Evolutionary conservation across 306 rosid species (phyloP).

Genomic region (Coriaria nepalensis): DNA sequence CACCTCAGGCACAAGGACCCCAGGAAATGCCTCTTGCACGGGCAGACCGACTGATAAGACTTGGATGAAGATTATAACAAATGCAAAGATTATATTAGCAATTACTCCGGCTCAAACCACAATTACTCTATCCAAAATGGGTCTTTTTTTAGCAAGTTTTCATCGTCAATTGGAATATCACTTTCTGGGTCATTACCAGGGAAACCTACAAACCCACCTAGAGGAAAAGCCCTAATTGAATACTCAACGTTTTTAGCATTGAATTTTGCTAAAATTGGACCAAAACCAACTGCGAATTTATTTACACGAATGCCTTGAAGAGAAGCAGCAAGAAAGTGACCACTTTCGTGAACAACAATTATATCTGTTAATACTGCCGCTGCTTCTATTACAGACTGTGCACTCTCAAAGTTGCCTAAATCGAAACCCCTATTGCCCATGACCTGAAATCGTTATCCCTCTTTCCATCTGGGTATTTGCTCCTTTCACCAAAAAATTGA

Average conservation of each 20-base stretch:
- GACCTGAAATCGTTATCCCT: constrained; percentile 35
- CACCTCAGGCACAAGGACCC: constrained; percentile 85
- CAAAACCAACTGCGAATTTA: constrained; percentile 95
- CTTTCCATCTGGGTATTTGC: constrained; percentile 24
- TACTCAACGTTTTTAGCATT: constrained; percentile 85
- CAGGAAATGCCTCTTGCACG: constrained; percentile 77
- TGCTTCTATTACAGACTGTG: constrained; percentile 81
- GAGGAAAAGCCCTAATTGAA: constrained; percentile 87
- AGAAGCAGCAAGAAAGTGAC: constrained; percentile 91
- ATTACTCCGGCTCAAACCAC: constrained; percentile 96
- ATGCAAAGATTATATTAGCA: constrained; percentile 81
- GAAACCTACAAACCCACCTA: constrained; percentile 96
- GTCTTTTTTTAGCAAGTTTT: constrained; percentile 89
- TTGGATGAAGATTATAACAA: constrained; percentile 69
- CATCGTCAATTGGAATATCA: constrained; percentile 74
- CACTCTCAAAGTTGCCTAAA: constrained; percentile 62
- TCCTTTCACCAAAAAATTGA: constrained; percentile 22
- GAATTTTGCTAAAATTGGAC: constrained; percentile 88
- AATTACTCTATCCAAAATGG: constrained; percentile 70
- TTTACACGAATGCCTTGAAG: constrained; percentile 95
- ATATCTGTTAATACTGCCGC: constrained; percentile 79
- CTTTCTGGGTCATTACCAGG: constrained; percentile 98
- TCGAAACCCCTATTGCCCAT: constrained; percentile 45
- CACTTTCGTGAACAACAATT: constrained; percentile 89
- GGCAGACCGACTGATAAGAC: constrained; percentile 86